Conservation (phyloP, 495 filamentous ascomycete genomes). For the Pyrenula aspistea region DNA sequence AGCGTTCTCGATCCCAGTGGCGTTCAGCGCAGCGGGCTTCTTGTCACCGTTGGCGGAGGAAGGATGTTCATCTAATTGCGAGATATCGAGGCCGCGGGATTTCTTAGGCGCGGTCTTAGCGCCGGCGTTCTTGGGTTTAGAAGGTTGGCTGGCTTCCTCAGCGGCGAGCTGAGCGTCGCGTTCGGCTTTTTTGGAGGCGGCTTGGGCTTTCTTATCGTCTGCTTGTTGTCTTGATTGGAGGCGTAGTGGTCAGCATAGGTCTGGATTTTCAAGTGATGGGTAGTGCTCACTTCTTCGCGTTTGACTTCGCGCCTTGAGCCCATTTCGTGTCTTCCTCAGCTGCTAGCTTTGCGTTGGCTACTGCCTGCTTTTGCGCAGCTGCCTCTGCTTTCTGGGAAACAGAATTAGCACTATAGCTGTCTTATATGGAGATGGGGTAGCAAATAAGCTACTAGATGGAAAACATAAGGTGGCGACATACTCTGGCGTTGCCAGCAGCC, state of each 20-base stretch:
- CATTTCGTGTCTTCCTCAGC: conserved; percentile 66
- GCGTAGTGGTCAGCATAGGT: neutral
- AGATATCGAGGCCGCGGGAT: conserved; percentile 50
- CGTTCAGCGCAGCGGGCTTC: conserved; percentile 48
- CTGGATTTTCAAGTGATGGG: neutral
- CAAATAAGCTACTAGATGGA: neutral
- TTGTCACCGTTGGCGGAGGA: conserved; percentile 19
- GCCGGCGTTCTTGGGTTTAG: conserved; percentile 45
- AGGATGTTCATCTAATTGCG: conserved; percentile 48
- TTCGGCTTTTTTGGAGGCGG: conserved; percentile 78
- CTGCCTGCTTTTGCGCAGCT: conserved; percentile 65
- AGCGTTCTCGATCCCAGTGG: conserved; percentile 81
- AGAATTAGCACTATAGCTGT: no score
- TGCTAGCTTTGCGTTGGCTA: conserved; percentile 51
- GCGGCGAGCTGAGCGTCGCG: conserved; percentile 69
- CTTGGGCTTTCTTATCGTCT: conserved; percentile 75
- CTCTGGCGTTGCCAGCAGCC: conserved; percentile 68
- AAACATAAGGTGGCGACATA: conserved; percentile 19
- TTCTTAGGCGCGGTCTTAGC: conserved; percentile 60
- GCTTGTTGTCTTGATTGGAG: conserved; percentile 54
- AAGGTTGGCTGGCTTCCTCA: conserved; percentile 58
- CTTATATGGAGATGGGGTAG: no score
- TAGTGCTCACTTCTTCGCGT: conserved; percentile 53
- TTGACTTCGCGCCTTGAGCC: conserved; percentile 74
- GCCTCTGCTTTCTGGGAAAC: conserved; percentile 70